Evolutionary conservation across 352 stramenopile genomes (phyloP).

Genomic region (Halophytophthora polymorphica): DNA sequence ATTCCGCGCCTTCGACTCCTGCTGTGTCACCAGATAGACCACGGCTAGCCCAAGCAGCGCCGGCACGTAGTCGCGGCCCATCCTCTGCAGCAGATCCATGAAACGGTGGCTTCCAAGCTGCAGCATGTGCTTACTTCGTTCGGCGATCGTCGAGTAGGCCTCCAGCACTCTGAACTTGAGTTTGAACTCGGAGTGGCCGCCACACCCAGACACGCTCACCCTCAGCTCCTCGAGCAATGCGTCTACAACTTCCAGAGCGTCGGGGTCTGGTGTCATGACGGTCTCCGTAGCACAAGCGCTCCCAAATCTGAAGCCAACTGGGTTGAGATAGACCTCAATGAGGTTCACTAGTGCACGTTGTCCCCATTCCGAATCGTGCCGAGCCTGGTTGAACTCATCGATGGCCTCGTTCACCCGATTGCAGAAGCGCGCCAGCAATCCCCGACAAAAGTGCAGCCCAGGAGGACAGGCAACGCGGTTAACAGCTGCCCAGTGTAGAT

Average conservation of each 20-base stretch:
- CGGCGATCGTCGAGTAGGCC: constrained; percentile 81
- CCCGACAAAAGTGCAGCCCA: constrained; percentile 90
- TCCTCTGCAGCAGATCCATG: constrained; percentile 86
- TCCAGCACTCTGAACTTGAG: constrained; percentile 82
- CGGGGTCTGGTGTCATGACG: constrained; percentile 74
- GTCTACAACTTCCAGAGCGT: constrained; percentile 88
- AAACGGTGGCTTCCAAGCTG: constrained; percentile 90
- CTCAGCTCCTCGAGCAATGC: constrained; percentile 86
- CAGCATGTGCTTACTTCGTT: constrained; percentile 78
- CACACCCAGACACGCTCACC: constrained; percentile 1
- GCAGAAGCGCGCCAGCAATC: constrained; percentile 85
- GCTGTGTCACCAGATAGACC: constrained; percentile 92
- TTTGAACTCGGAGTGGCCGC: constrained; percentile 36
- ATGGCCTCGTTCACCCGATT: constrained; percentile 92
- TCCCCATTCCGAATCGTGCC: constrained; percentile 88
- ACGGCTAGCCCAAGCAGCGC: constrained; percentile 87
- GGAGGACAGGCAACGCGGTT: constrained; percentile 69
- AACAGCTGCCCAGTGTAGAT: constrained; percentile 82
- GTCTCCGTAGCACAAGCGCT: constrained; percentile 38
- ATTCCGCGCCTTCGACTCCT: constrained; percentile 91
- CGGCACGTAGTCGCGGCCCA: constrained; percentile 87
- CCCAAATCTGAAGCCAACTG: constrained; percentile 92
- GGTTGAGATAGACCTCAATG: constrained; percentile 94
- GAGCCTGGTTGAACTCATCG: constrained; percentile 86
- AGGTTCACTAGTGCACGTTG: constrained; percentile 88